Base-by-base conservation (phyloP, 176 grass and related monocot genomes). In the Bromus sterilis region DNA sequence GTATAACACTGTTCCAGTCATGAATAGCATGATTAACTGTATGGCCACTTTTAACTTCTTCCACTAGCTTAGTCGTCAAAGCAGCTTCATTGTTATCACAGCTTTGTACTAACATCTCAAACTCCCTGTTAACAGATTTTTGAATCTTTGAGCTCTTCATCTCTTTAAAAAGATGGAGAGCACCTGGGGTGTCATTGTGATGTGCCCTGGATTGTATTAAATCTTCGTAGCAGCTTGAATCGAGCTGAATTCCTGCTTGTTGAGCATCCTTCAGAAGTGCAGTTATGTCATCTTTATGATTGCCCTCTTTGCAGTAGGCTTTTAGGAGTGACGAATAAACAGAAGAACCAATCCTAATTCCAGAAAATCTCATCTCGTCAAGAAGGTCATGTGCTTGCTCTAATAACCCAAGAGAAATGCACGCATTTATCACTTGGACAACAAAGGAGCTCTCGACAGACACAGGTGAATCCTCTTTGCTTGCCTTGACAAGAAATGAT, bases 361-460 rank as follows among this genome's bases (percentile, higher is more conserved):
- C 88, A 82, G 84, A 86, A 86, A 89, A 94, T 82, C 84, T 95
- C 92, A 98, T 98, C 84, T 94, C 92, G 57, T 98, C 92, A 58
- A 98, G 81, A 78, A 98, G 85, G 56, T 95, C 92, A 82, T 95
- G 95, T 80, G 94, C 94, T 82, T 97, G 77, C 55, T 97, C 89
- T 77, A 89, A 77, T 63, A 94, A 89, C 35, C 92, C 88, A 74
- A 92, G 69, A 85, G 73, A 92, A 85, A 97, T 92, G 67, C 92
- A 97, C 62, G 83, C 85, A 83, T 87, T 92, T 87, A 94, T 94
- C 77, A 97, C 90, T 91, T 94, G 87, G 59, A 92, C 89, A 85
- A 94, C 90, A 75, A 85, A 86, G 36, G 89, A 97, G 36, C 76
- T 89, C 72, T 94, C 91, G 75, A 85, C 33, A 26, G 89, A 90